Evolutionary conservation across 345 rosid genomes (phyloP), one percentile per base, ranked within the genome.

Genomic region (Combretum micranthum): DNA sequence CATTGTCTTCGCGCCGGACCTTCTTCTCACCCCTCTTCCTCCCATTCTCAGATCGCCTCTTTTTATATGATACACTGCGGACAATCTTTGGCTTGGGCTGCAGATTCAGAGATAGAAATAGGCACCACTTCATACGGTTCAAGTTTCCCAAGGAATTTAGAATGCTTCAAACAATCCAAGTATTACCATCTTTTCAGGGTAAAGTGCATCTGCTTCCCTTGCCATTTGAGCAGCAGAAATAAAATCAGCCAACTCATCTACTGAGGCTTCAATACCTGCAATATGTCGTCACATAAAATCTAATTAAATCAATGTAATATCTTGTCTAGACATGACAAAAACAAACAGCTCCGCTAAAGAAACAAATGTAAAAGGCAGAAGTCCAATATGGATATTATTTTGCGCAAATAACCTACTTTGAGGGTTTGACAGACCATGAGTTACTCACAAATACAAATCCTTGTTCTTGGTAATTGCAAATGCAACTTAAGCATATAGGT

Each of bases 221-320:
- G 95, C 78, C 73, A 84, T 68, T 61, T 78, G 86, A 68, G 97
- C 93, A 53, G 93, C 96, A 75, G 72, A 74, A 15, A 92, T 77
- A 58, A 86, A 88, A 75, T 86, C 96, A 0, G 88, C 77, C 64
- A 88, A 72, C 64, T 79, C 87, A 2, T 67, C 75, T 22, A 86
- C 64, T 19, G 83, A 57, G 61, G 84, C 75, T 32, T 73, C 68
- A 7, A 77, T 70, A 57, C 95, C 96, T 91, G 52, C 19, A 49
- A 65, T n/a, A n/a, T n/a, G n/a, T n/a, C n/a, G n/a, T n/a, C n/a
- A n/a, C n/a, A n/a, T n/a, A n/a, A n/a, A n/a, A n/a, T n/a, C n/a
- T n/a, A n/a, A n/a, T n/a, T n/a, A n/a, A n/a, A n/a, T n/a, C n/a
- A n/a, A n/a, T n/a, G n/a, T n/a, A n/a, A n/a, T n/a, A n/a, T n/a